Percentiles rank a stretch among this genome's conserved stretches.
Conservation (phyloP, 2,329 filamentous ascomycete species). For the Leptographium galeiforme region DNA sequence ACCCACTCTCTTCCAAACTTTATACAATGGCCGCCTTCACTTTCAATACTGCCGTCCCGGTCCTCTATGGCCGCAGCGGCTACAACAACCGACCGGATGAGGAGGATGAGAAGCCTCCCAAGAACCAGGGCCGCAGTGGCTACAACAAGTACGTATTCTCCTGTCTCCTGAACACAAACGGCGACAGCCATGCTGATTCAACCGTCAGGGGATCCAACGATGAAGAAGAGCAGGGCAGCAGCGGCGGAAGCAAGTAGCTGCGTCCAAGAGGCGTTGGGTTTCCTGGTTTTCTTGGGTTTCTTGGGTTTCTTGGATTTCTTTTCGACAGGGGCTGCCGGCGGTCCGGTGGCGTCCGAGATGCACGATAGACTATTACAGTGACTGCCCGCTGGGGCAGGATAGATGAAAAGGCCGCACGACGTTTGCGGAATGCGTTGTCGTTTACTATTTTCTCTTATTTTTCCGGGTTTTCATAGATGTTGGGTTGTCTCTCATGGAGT, state of each 20-base stretch:
- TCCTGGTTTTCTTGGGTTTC: too few relatives aligned
- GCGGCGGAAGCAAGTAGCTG: slow-evolving; percentile 11
- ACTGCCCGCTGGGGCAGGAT: too few relatives aligned
- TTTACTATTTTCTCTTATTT: neutral
- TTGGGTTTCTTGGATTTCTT: too few relatives aligned
- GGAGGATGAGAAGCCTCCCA: slow-evolving; percentile 16
- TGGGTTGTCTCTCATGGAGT: too few relatives aligned
- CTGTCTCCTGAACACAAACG: neutral
- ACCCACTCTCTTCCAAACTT: neutral
- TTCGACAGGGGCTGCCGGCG: too few relatives aligned
- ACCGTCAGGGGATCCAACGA: slow-evolving; percentile 14
- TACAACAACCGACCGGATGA: slow-evolving; percentile 26
- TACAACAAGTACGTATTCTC: slow-evolving; percentile 26
- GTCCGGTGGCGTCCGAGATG: too few relatives aligned
- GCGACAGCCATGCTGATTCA: neutral
- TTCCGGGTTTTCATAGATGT: too few relatives aligned
- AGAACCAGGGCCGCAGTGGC: slow-evolving; percentile 30
- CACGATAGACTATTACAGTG: too few relatives aligned
- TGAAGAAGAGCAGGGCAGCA: slow-evolving; percentile 22
- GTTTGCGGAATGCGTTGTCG: neutral
- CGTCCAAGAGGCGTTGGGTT: too few relatives aligned
- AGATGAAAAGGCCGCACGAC: neutral
- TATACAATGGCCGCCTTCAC: slow-evolving; percentile 18
- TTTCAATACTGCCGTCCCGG: slow-evolving; percentile 23
- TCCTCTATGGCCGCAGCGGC: slow-evolving; percentile 26